Conservation (phyloP, 2,329 filamentous ascomycete genomes). For the Fusarium sublunatum region DNA sequence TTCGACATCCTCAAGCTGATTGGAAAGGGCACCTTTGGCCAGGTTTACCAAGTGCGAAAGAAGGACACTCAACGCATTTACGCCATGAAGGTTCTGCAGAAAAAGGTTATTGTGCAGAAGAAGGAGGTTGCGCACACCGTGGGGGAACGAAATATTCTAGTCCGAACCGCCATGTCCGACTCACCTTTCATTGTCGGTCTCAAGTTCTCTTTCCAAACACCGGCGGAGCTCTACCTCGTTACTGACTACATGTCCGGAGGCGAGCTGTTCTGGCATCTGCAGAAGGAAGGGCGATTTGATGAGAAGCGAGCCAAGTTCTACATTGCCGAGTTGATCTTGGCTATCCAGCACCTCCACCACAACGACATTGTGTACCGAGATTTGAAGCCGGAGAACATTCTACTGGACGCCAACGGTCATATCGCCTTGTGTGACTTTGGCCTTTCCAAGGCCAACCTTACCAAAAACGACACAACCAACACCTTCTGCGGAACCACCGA, state of each 20-base stretch:
- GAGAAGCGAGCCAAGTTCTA: constrained; percentile 98
- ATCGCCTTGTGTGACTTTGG: constrained; percentile 98
- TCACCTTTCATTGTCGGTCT: constrained; percentile 98
- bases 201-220: constrained; percentile 98
- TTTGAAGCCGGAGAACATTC: constrained; percentile 96
- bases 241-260: constrained; percentile 99
- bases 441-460: constrained; percentile 95
- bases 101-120: constrained; percentile 99
- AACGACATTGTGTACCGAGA: constrained; percentile 99
- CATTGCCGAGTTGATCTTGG: constrained; percentile 95
- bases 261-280: constrained; percentile 97
- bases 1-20: constrained; percentile 97
- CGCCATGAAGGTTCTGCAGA: constrained; percentile 98
- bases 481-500: constrained; percentile 99
- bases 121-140: constrained; percentile 98
- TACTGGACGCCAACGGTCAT: constrained; percentile 96
- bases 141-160: constrained; percentile 95
- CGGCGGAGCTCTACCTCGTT: constrained; percentile 96
- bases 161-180: constrained; percentile 93
- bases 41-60: constrained; percentile 98
- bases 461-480: constrained; percentile 97
- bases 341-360: constrained; percentile 93
- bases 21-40: constrained; percentile 97
- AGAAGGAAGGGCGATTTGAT: constrained; percentile 95
- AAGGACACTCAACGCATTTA: constrained; percentile 96